Conservation (phyloP, 2,329 filamentous ascomycete species). For the Capronia epimyces region DNA sequence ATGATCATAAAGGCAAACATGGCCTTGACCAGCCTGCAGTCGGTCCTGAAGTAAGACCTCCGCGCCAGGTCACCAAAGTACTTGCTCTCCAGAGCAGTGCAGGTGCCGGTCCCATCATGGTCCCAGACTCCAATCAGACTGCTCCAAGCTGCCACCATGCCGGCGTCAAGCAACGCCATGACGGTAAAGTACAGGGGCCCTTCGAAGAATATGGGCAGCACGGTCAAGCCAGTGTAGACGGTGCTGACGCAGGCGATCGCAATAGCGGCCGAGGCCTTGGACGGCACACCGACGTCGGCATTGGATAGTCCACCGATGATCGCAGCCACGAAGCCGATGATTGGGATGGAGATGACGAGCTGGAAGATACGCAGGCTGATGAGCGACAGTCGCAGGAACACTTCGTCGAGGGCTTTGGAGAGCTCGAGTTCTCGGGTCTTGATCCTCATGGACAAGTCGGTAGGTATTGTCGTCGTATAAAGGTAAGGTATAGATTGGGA, state of each 20-base stretch:
- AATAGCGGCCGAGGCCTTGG: constrained; percentile 13
- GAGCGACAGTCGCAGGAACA: constrained; percentile 20
- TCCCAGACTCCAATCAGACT: constrained; percentile 20
- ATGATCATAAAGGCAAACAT: constrained; percentile 24
- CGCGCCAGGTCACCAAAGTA: constrained; percentile 10
- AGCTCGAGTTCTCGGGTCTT: constrained; percentile 21
- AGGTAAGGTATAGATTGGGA: neutral
- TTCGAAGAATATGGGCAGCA: constrained; percentile 20
- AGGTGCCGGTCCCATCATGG: constrained; percentile 15
- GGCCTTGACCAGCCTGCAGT: constrained; percentile 22
- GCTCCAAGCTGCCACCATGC: constrained; percentile 17
- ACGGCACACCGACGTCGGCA: constrained; percentile 14
- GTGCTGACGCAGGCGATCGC: constrained; percentile 16
- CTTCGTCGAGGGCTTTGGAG: constrained; percentile 17
- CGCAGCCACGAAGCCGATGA: constrained; percentile 19
- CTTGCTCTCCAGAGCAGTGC: constrained; percentile 11
- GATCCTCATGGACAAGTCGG: constrained; percentile 12
- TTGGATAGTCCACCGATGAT: constrained; percentile 18
- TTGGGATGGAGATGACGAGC: constrained; percentile 10
- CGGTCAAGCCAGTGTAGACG: constrained; percentile 12
- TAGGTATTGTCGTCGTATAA: neutral
- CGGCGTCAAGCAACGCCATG: constrained; percentile 8
- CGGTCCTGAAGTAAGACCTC: constrained; percentile 12
- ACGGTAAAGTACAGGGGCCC: constrained; percentile 19
- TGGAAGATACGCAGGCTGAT: constrained; percentile 13